These are phyloP conservation scores for Pythium rhizo-oryzae DNA, from an alignment of 352 stramenopile species.

Conservation along the genomic window DNA sequence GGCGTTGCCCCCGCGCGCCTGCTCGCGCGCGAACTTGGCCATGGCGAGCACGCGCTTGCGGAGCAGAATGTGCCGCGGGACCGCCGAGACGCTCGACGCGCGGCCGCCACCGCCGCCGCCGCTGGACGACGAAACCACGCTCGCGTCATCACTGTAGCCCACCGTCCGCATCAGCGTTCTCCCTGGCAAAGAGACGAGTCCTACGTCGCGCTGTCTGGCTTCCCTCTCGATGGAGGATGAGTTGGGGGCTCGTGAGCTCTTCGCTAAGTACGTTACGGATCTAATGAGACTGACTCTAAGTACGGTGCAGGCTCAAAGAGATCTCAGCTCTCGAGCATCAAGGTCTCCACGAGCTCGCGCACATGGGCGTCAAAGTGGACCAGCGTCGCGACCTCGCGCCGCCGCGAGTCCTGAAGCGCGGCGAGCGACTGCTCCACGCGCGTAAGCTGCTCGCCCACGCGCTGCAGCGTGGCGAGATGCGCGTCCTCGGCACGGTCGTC, in stretches of 20 bases:
- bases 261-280: constrained; percentile 15
- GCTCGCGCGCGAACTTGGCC: constrained; percentile 4
- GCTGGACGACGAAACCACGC: constrained; percentile 5
- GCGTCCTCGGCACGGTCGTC: neutral
- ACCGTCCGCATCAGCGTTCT: neutral
- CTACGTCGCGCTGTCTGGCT: neutral
- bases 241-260: neutral
- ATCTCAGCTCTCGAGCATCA: constrained; percentile 10
- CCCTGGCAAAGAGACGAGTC: no score
- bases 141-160: constrained; percentile 9
- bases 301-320: neutral
- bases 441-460: constrained; percentile 17
- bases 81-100: no score
- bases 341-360: constrained; percentile 15
- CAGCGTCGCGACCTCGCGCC: constrained; percentile 21
- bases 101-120: neutral
- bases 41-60: constrained; percentile 4
- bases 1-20: constrained; percentile 5
- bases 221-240: neutral
- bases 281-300: neutral
- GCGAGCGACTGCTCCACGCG: neutral
- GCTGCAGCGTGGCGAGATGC: neutral
- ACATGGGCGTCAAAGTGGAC: constrained; percentile 29
- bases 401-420: neutral
- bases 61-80: neutral